Evolutionary conservation across 352 stramenopile species (phyloP).

Genomic region (Phytophthora pistaciae): DNA sequence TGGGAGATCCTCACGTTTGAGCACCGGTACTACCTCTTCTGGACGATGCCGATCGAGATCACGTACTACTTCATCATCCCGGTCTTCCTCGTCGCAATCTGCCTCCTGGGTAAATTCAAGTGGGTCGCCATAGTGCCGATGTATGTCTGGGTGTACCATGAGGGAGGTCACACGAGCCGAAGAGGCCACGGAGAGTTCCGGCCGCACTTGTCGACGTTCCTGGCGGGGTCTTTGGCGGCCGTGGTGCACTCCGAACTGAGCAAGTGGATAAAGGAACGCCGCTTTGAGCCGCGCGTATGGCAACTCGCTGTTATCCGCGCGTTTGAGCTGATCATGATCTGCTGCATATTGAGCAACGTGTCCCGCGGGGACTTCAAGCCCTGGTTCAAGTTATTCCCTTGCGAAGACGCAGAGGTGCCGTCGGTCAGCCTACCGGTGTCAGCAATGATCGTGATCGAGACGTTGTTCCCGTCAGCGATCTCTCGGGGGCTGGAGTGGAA

Average conservation of each 20-base stretch:
- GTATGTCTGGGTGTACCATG: constrained; percentile 23
- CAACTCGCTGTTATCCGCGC: neutral
- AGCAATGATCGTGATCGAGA: constrained; percentile 10
- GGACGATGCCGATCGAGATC: constrained; percentile 56
- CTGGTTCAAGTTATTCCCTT: neutral
- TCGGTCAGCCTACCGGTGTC: neutral
- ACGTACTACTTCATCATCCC: constrained; percentile 51
- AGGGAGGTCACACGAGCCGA: constrained; percentile 2
- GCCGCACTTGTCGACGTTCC: constrained; percentile 12
- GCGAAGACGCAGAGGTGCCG: neutral
- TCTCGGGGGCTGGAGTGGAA: constrained; percentile 44
- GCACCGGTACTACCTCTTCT: constrained; percentile 6
- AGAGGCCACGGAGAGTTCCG: neutral
- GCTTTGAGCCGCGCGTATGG: neutral
- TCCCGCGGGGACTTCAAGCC: neutral
- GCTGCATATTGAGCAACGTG: neutral
- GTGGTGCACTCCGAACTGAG: constrained; percentile 7
- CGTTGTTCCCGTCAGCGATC: constrained; percentile 20
- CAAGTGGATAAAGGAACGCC: constrained; percentile 7
- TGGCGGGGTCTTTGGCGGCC: constrained; percentile 13
- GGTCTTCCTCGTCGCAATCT: constrained; percentile 25
- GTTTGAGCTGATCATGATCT: neutral
- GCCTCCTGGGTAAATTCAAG: constrained; percentile 1
- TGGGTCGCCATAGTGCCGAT: constrained; percentile 3
- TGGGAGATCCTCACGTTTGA: constrained; percentile 6